Conservation (phyloP, 495 filamentous ascomycete species). For the Platismatia glauca region DNA sequence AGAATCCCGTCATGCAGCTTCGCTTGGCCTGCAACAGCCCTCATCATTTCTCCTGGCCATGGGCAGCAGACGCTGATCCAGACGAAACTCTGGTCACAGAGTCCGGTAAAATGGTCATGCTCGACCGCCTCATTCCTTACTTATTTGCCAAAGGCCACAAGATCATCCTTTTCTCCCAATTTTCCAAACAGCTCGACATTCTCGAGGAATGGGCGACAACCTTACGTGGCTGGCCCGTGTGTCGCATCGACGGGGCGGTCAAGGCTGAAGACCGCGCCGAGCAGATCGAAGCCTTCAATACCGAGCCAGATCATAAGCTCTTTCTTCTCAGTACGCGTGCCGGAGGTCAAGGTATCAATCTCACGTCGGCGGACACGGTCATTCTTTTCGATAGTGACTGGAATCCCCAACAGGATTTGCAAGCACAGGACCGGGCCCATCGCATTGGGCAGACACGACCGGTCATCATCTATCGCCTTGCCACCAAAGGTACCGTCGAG, state of each 20-base stretch:
- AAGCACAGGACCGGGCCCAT: constrained; percentile 91
- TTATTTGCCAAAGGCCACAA: constrained; percentile 75
- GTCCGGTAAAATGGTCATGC: constrained; percentile 90
- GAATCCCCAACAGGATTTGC: constrained; percentile 96
- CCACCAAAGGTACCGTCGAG: constrained; percentile 88
- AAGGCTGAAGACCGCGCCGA: constrained; percentile 67
- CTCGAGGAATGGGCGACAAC: constrained; percentile 72
- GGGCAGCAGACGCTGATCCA: constrained; percentile 43
- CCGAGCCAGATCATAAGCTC: constrained; percentile 54
- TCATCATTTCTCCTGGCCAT: constrained; percentile 96
- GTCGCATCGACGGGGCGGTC: constrained; percentile 88
- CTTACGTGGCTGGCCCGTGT: constrained; percentile 66
- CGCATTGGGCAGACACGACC: constrained; percentile 88
- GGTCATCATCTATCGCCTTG: constrained; percentile 90
- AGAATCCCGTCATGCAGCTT: constrained; percentile 89
- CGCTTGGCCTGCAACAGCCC: constrained; percentile 87
- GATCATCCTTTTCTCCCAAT: constrained; percentile 92
- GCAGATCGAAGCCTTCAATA: constrained; percentile 84
- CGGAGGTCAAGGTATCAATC: constrained; percentile 92
- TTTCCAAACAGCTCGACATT: constrained; percentile 88
- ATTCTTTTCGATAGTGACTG: constrained; percentile 79
- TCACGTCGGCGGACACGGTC: constrained; percentile 62
- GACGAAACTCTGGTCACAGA: constrained; percentile 76
- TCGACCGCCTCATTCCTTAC: constrained; percentile 74
- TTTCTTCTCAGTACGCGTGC: constrained; percentile 87